Conservation (phyloP, 2,329 filamentous ascomycete species). For the Coleophoma cylindrospora region DNA sequence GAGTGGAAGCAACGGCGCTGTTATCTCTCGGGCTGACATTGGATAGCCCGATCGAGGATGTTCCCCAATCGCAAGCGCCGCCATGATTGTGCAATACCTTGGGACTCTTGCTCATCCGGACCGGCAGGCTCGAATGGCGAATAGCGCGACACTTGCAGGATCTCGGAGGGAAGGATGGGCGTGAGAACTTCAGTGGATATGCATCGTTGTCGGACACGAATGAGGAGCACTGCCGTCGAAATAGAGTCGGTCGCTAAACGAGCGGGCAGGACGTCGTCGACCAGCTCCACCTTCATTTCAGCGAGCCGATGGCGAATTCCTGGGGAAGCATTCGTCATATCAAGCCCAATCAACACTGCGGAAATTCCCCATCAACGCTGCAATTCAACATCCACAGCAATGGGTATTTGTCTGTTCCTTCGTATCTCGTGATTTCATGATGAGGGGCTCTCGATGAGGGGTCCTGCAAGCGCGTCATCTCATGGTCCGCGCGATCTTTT, state of each 20-base stretch:
- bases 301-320: slow-evolving; percentile 3
- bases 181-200: too few species aligned
- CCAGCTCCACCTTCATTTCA: slow-evolving; percentile 2
- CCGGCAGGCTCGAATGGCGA: too few species aligned
- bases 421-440: not conserved
- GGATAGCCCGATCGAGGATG: too few species aligned
- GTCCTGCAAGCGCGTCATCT: not conserved
- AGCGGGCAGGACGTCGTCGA: not conserved
- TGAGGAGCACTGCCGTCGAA: too few species aligned
- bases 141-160: too few species aligned
- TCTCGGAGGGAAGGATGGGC: too few species aligned
- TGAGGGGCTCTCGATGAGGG: not conserved
- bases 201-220: too few species aligned
- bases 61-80: too few species aligned
- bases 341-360: slow-evolving; percentile 11
- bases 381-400: not conserved
- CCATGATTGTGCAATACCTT: too few species aligned
- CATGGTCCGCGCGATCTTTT: not conserved
- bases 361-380: not conserved
- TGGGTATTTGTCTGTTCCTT: not conserved
- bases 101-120: too few species aligned
- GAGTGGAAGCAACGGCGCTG: too few species aligned
- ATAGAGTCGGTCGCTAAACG: not conserved
- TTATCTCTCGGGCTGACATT: too few species aligned
- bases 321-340: slow-evolving; percentile 14